A percentile compares a stretch with the other conserved stretches of the same genome.
Evolutionary conservation across 2,329 filamentous ascomycete genomes (phyloP).

Genomic region (Dothiorella sarmentorum): DNA sequence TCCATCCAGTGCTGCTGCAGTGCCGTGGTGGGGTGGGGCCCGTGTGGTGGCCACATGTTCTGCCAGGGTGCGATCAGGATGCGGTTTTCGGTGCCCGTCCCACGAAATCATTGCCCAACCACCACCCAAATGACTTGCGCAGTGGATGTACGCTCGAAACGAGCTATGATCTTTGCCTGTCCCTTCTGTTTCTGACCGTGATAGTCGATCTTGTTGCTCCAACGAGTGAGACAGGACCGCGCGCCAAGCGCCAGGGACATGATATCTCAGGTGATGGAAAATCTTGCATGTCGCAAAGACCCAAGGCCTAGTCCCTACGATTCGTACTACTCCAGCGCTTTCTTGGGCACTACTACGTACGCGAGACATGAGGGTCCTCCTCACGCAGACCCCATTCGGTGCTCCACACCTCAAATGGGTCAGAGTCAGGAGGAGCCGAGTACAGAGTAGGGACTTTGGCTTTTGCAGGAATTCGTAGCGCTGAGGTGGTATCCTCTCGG

Average conservation of each 20-base stretch:
- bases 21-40: not conserved
- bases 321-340: too few species aligned
- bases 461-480: not conserved
- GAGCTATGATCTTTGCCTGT: not conserved
- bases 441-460: not conserved
- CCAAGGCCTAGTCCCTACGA: too few species aligned
- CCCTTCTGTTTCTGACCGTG: not conserved
- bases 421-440: not conserved
- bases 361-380: not conserved
- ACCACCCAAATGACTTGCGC: not conserved
- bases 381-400: not conserved
- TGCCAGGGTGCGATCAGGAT: constrained; percentile 2
- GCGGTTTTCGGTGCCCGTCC: not conserved
- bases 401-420: not conserved
- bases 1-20: not conserved
- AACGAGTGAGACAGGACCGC: not conserved
- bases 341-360: too few species aligned
- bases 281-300: too few species aligned
- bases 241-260: not conserved
- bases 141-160: not conserved
- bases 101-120: not conserved
- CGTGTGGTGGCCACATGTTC: not conserved
- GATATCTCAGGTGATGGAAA: constrained; percentile 6
- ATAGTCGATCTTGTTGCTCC: not conserved
- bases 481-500: not conserved